Conservation (phyloP, 495 filamentous ascomycete genomes). For the Trichocladium antarcticum region DNA sequence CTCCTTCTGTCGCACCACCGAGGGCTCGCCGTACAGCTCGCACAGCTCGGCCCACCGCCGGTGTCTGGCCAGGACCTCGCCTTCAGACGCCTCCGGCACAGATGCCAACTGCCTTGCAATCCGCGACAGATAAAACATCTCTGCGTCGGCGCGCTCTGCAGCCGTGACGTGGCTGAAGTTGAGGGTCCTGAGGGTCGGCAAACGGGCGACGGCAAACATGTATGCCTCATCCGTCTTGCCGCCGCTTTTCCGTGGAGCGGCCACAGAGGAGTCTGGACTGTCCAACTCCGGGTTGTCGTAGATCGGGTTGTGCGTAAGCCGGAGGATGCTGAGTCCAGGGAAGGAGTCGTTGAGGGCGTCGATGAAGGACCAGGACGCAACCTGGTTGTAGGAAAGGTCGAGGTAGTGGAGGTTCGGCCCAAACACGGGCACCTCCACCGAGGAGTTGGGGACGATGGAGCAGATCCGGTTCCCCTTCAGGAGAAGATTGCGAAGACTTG, state of each 20-base stretch:
- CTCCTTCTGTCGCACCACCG: slow-evolving; percentile 38
- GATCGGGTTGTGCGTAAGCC: slow-evolving; percentile 76
- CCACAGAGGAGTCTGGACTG: slow-evolving; percentile 4
- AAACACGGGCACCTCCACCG: slow-evolving; percentile 18
- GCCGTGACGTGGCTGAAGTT: slow-evolving; percentile 67
- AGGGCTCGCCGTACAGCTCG: slow-evolving; percentile 55
- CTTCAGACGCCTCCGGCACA: slow-evolving; percentile 43
- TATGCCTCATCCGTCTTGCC: slow-evolving; percentile 50
- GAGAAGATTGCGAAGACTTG: slow-evolving; percentile 50
- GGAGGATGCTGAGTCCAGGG: slow-evolving; percentile 59
- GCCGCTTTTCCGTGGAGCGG: slow-evolving; percentile 23
- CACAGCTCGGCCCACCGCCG: slow-evolving; percentile 64
- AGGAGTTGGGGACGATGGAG: slow-evolving; percentile 16
- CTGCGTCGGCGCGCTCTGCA: slow-evolving; percentile 70
- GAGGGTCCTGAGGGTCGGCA: slow-evolving; percentile 53
- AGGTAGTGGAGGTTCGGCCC: slow-evolving; percentile 46
- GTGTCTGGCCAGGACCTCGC: slow-evolving; percentile 47
- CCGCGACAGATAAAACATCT: slow-evolving; percentile 80
- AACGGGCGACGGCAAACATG: slow-evolving; percentile 76
- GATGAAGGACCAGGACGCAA: slow-evolving; percentile 60
- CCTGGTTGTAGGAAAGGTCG: slow-evolving; percentile 69
- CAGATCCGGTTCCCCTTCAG: slow-evolving; percentile 47
- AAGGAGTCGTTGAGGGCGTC: slow-evolving; percentile 53
- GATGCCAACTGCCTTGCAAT: slow-evolving; percentile 64
- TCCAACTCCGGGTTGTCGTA: slow-evolving; percentile 47